Conservation (phyloP, 2,329 filamentous ascomycete species). For the Pseudogymnoascus verrucosus region DNA sequence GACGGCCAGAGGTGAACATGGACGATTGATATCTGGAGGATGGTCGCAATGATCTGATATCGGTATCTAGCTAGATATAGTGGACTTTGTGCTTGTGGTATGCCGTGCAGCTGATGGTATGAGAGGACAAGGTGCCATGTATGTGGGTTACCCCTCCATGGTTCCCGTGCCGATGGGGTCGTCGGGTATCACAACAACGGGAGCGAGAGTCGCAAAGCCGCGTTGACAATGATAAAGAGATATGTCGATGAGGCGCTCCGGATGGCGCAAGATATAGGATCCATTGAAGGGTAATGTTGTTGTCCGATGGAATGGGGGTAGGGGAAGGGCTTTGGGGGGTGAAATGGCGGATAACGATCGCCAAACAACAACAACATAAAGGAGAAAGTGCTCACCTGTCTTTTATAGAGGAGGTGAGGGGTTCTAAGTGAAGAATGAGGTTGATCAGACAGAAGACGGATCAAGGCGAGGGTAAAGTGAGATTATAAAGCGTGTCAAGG, state of each 20-base stretch:
- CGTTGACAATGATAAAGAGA: background rate
- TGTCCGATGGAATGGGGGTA: background rate
- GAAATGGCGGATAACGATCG: slow-evolving; percentile 21
- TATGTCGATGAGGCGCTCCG: background rate
- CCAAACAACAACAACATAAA: slow-evolving; percentile 16
- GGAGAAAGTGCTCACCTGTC: slow-evolving; percentile 21
- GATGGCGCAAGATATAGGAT: background rate
- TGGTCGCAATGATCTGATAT: background rate
- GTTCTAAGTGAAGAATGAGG: slow-evolving; percentile 2
- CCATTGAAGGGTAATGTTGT: slow-evolving; percentile 1
- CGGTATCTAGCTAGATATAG: background rate
- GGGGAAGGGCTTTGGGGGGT: slow-evolving; percentile 10
- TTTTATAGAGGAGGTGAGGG: slow-evolving; percentile 12
- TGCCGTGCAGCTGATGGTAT: slow-evolving; percentile 1
- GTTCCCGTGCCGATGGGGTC: slow-evolving; percentile 2
- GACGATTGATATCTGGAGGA: background rate
- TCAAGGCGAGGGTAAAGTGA: background rate
- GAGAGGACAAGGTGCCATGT: background rate
- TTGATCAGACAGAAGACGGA: slow-evolving; percentile 7
- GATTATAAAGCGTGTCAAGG: slow-evolving; percentile 8
- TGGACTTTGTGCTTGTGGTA: background rate
- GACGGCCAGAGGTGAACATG: background rate
- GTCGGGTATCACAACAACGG: slow-evolving; percentile 2
- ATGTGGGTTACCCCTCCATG: slow-evolving; percentile 5
- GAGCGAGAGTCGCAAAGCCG: slow-evolving; percentile 1